Evolutionary conservation across 2,329 filamentous ascomycete species (phyloP).

Genomic region (Fonsecaea monophora): DNA sequence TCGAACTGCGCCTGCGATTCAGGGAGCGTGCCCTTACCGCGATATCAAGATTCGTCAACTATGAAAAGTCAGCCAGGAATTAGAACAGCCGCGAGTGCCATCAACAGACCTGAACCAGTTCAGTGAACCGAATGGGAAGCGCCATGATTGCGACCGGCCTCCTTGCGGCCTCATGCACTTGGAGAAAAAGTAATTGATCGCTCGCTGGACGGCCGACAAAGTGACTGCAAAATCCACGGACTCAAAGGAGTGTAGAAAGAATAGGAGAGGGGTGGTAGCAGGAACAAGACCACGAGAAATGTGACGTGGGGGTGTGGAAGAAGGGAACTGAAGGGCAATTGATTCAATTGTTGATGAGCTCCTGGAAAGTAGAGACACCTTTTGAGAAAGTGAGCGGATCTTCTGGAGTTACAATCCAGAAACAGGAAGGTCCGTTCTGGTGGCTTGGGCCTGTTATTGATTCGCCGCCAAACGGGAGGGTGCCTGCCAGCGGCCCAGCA

Average conservation of each 20-base stretch:
- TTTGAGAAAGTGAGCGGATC: conserved; percentile 30
- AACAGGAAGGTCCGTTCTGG: conserved; percentile 4
- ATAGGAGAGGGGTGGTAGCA: conserved; percentile 23
- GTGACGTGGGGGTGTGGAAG: conserved; percentile 9
- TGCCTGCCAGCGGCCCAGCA: neutral
- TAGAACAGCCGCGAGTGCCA: neutral
- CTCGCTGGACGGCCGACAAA: conserved; percentile 15
- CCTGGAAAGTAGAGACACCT: conserved; percentile 33
- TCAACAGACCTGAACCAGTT: conserved; percentile 75
- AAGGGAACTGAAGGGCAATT: conserved; percentile 19
- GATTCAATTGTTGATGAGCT: conserved; percentile 34
- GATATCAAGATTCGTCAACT: conserved; percentile 62
- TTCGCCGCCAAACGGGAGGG: conserved; percentile 15
- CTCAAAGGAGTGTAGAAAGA: conserved; percentile 33
- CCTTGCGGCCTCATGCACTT: conserved; percentile 40
- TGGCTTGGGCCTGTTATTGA: neutral
- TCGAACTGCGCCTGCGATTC: conserved; percentile 23
- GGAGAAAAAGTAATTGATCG: conserved; percentile 23
- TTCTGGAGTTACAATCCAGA: conserved; percentile 13
- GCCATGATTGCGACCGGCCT: conserved; percentile 55
- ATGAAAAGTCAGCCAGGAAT: conserved; percentile 45
- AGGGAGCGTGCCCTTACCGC: conserved; percentile 54
- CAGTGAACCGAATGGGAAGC: conserved; percentile 90
- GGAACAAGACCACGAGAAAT: conserved; percentile 27
- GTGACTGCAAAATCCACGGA: conserved; percentile 16